Conservation (phyloP, 2,329 filamentous ascomycete genomes). For the Dissoconium aciculare region DNA sequence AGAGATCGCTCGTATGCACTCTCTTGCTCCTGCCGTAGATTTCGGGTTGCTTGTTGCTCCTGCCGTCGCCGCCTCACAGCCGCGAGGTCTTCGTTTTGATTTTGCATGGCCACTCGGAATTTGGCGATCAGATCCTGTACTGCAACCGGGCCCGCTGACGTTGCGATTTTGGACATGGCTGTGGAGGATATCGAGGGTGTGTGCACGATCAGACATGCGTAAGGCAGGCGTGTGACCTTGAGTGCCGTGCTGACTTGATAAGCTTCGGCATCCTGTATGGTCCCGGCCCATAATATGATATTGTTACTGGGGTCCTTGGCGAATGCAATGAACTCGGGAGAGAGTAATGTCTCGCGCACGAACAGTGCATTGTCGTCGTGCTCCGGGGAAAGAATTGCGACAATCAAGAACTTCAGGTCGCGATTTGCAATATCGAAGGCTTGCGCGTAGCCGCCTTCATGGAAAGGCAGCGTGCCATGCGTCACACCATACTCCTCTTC, state of each 20-base stretch:
- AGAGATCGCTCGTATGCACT: constrained; percentile 85
- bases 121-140: constrained; percentile 60
- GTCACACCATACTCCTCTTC: constrained; percentile 71
- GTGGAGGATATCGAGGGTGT: constrained; percentile 72
- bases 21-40: constrained; percentile 75
- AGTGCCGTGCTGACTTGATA: constrained; percentile 85
- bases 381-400: constrained; percentile 77
- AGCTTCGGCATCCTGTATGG: constrained; percentile 81
- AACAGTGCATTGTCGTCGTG: constrained; percentile 83
- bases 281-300: constrained; percentile 82
- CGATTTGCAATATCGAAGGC: constrained; percentile 80
- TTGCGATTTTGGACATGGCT: constrained; percentile 78
- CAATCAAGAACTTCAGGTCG: constrained; percentile 81
- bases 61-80: constrained; percentile 59
- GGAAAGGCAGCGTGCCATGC: constrained; percentile 54
- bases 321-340: constrained; percentile 57
- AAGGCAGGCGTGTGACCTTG: constrained; percentile 83
- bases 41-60: constrained; percentile 68
- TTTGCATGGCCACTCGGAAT: constrained; percentile 55
- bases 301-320: constrained; percentile 62
- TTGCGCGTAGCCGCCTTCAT: constrained; percentile 81
- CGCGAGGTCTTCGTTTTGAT: constrained; percentile 61
- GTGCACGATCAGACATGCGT: constrained; percentile 70
- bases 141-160: constrained; percentile 57
- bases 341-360: constrained; percentile 65